These are phyloP conservation scores for Termitomyces sp. DNA, from an alignment of 768 basidiomycete species.

Conservation along the genomic window DNA sequence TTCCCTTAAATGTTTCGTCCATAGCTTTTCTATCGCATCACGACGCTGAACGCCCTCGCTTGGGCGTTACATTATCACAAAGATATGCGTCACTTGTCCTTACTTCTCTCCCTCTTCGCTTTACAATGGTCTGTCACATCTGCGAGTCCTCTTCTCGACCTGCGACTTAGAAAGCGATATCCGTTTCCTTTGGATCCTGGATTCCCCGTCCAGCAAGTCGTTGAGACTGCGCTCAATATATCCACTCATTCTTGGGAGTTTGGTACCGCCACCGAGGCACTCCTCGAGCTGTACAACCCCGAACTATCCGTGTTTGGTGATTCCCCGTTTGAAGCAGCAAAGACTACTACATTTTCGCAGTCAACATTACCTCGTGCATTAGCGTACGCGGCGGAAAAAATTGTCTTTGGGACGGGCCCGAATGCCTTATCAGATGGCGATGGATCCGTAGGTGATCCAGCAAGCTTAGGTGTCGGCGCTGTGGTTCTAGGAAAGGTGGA, in stretches of 20 bases:
- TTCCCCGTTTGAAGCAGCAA: slow-evolving; percentile 16
- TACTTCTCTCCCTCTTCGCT: background rate
- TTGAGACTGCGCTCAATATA: slow-evolving; percentile 15
- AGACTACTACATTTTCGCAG: background rate
- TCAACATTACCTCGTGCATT: slow-evolving; percentile 1
- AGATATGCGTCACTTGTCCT: background rate
- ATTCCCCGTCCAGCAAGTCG: slow-evolving; percentile 21
- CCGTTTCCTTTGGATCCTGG: slow-evolving; percentile 20
- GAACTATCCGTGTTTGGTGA: slow-evolving; percentile 23
- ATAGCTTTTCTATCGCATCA: background rate
- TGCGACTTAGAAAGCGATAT: background rate
- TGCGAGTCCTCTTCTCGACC: background rate
- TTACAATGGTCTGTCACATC: background rate
- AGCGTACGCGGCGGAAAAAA: background rate
- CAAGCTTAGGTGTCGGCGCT: slow-evolving; percentile 32
- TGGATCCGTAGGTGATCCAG: slow-evolving; percentile 37
- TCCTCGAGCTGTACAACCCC: slow-evolving; percentile 24
- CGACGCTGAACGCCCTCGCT: background rate
- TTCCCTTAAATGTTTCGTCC: background rate
- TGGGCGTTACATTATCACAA: background rate
- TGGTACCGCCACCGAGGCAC: slow-evolving; percentile 23
- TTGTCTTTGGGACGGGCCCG: background rate
- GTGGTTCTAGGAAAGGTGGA: slow-evolving; percentile 35
- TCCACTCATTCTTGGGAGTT: slow-evolving; percentile 28
- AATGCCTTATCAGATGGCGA: slow-evolving; percentile 31